Evolutionary conservation across 1,284 basidiomycete species (phyloP).

Genomic region (Trichosporon asahii): DNA sequence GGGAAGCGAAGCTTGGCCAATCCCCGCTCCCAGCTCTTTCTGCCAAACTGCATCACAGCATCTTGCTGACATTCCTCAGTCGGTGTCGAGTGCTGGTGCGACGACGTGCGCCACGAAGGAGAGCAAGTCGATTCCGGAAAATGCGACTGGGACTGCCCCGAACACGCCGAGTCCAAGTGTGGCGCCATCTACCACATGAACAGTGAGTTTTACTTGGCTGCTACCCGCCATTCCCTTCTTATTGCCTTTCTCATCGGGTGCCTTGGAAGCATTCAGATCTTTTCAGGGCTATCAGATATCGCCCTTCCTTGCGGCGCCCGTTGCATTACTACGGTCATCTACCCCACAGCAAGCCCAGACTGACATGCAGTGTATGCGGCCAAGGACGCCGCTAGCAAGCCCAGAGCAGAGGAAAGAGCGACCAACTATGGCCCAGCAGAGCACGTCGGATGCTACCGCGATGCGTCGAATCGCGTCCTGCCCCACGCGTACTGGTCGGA

Average conservation of each 20-base stretch:
- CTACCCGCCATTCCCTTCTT: neutral
- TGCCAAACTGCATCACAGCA: neutral
- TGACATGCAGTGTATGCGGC: slow-evolving; percentile 29
- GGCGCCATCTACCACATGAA: slow-evolving; percentile 11
- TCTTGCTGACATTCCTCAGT: slow-evolving; percentile 9
- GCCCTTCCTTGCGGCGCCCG: too few species aligned
- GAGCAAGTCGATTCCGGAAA: neutral
- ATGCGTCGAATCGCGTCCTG: slow-evolving; percentile 16
- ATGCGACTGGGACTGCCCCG: slow-evolving; percentile 12
- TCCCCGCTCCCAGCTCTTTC: neutral
- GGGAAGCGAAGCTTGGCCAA: neutral
- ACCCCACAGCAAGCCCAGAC: too few species aligned
- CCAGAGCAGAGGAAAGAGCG: too few species aligned
- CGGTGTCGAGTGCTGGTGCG: slow-evolving; percentile 18
- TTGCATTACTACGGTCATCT: too few species aligned
- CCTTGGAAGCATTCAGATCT: neutral
- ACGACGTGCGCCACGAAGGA: slow-evolving; percentile 12
- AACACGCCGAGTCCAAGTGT: slow-evolving; percentile 5
- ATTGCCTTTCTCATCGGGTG: neutral
- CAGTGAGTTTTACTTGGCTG: slow-evolving; percentile 5
- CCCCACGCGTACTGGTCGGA: slow-evolving; percentile 14
- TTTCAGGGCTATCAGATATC: neutral
- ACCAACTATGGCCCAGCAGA: neutral
- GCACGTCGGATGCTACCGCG: slow-evolving; percentile 13
- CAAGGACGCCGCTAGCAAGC: neutral